phyloP scores from a whole-genome alignment of 495 filamentous ascomycete genomes.

The Penicillium ochrochloron region DNA sequence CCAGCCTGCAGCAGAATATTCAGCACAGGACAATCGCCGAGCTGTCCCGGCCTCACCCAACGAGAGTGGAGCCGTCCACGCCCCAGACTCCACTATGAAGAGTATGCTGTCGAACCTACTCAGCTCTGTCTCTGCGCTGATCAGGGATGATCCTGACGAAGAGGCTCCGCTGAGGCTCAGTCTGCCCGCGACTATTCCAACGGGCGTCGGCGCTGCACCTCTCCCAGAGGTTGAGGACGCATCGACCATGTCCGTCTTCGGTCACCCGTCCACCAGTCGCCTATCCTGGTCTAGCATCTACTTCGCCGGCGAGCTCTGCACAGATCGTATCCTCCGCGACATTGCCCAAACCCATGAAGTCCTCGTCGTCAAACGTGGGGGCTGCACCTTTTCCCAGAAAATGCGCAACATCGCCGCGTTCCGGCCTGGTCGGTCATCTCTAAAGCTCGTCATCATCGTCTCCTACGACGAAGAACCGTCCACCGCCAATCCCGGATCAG shows the following conservation, averaged over 20 bases:
- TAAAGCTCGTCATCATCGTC: slow-evolving; percentile 85
- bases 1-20: slow-evolving; percentile 30
- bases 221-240: slow-evolving; percentile 70
- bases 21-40: slow-evolving; percentile 23
- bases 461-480: slow-evolving; percentile 57
- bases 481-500: not conserved
- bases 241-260: slow-evolving; percentile 43
- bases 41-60: slow-evolving; percentile 22
- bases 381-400: slow-evolving; percentile 84
- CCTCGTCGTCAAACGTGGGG: slow-evolving; percentile 81
- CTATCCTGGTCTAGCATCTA: slow-evolving; percentile 73
- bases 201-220: slow-evolving; percentile 75
- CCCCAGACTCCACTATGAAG: slow-evolving; percentile 53
- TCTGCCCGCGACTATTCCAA: slow-evolving; percentile 71
- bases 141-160: slow-evolving; percentile 48
- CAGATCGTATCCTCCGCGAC: slow-evolving; percentile 60
- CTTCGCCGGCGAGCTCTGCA: slow-evolving; percentile 71
- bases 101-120: slow-evolving; percentile 60
- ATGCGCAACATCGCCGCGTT: slow-evolving; percentile 80
- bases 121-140: slow-evolving; percentile 59
- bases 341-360: slow-evolving; percentile 72
- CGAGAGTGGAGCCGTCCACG: slow-evolving; percentile 36
- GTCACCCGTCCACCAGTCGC: slow-evolving; percentile 44
- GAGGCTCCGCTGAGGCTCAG: slow-evolving; percentile 44
- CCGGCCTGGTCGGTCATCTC: slow-evolving; percentile 57